A percentile compares a stretch with the other conserved stretches of the same genome.
phyloP scores from a whole-genome alignment of 495 filamentous ascomycete genomes.

The Penicillium paradoxum region DNA sequence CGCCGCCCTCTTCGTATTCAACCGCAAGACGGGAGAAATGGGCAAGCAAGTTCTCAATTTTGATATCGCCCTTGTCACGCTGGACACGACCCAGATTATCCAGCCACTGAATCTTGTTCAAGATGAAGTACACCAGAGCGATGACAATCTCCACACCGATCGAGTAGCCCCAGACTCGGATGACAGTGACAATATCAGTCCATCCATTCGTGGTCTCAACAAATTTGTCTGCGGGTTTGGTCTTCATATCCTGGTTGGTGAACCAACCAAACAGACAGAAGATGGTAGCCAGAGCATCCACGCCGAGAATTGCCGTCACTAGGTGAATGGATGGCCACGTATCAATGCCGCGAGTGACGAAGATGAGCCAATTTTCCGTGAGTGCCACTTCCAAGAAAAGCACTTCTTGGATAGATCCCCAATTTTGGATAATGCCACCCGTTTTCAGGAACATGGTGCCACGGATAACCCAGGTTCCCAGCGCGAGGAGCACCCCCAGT shows the following conservation, averaged over 20 bases:
- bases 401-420: constrained; percentile 63
- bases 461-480: constrained; percentile 66
- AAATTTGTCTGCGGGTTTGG: constrained; percentile 35
- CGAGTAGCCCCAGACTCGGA: constrained; percentile 72
- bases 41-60: constrained; percentile 70
- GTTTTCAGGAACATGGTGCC: constrained; percentile 60
- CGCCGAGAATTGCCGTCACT: constrained; percentile 60
- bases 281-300: constrained; percentile 61
- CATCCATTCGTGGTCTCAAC: constrained; percentile 54
- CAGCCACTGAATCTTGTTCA: constrained; percentile 62
- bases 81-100: constrained; percentile 68
- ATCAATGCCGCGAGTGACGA: constrained; percentile 63
- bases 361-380: constrained; percentile 75
- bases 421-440: constrained; percentile 66
- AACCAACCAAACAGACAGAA: constrained; percentile 73
- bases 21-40: constrained; percentile 64
- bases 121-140: constrained; percentile 67
- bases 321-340: constrained; percentile 66
- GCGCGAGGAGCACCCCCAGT: constrained; percentile 58
- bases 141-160: constrained; percentile 71
- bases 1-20: constrained; percentile 58
- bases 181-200: constrained; percentile 70
- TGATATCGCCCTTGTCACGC: constrained; percentile 61
- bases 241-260: constrained; percentile 44
- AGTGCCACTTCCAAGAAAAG: constrained; percentile 67